Conservation (phyloP, 371 early-diverging fungal species). For the Dichotomocladium elegans region DNA sequence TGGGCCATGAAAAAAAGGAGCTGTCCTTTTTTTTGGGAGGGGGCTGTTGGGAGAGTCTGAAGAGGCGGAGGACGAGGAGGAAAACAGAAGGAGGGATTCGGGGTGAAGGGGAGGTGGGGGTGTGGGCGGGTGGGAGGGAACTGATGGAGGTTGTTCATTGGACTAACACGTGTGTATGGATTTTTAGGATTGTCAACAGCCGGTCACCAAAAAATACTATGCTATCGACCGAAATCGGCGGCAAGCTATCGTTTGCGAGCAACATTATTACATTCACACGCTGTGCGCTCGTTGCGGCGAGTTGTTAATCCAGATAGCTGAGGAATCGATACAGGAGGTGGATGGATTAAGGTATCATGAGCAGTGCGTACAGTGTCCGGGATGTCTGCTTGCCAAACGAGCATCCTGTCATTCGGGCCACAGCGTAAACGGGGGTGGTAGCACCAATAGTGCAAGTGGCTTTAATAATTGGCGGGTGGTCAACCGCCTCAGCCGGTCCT, state of each 20-base stretch:
- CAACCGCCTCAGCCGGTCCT: not conserved
- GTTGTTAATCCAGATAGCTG: not conserved
- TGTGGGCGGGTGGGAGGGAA: no score
- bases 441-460: not conserved
- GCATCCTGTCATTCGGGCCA: conserved; percentile 2
- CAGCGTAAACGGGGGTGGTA: not conserved
- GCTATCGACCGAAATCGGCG: conserved; percentile 5
- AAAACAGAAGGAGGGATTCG: not conserved
- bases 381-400: conserved; percentile 8
- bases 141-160: no score
- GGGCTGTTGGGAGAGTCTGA: not conserved
- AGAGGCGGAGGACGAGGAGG: not conserved
- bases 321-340: not conserved
- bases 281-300: not conserved
- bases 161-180: no score
- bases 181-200: conserved; percentile 13
- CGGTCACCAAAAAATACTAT: conserved; percentile 14
- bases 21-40: conserved; percentile 7
- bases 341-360: conserved; percentile 10
- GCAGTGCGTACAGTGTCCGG: conserved; percentile 12
- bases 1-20: not conserved
- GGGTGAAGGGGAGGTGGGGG: not conserved
- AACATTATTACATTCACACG: conserved; percentile 8
- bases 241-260: conserved; percentile 10
- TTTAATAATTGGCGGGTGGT: not conserved